A percentile compares a stretch with the other conserved stretches of the same genome.
Evolutionary conservation across 2,329 filamentous ascomycete genomes (phyloP).

Genomic region (Leptographium procerum): DNA sequence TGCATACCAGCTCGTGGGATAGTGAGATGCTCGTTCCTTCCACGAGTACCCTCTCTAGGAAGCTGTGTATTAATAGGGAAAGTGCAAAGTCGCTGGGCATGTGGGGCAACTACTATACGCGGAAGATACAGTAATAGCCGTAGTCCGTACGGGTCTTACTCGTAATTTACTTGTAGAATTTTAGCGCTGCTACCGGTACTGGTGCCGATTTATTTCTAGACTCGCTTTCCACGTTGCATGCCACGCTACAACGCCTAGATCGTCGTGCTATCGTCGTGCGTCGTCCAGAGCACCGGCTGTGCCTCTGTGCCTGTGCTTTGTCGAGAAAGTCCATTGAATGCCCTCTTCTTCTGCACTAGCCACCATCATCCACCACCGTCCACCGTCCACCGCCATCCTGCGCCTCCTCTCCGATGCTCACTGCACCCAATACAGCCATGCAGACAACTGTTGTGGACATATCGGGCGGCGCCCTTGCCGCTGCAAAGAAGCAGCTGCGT

Average conservation of each 20-base stretch:
- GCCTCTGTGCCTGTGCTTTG: not conserved
- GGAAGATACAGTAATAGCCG: too few relatives aligned
- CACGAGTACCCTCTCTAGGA: too few relatives aligned
- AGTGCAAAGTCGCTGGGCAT: not conserved
- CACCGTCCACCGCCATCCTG: not conserved
- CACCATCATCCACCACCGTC: not conserved
- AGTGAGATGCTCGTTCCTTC: too few relatives aligned
- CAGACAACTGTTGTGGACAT: not conserved
- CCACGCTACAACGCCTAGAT: not conserved
- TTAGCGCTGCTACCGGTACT: too few relatives aligned
- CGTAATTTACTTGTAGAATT: too few relatives aligned
- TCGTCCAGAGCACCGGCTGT: not conserved
- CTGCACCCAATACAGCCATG: not conserved
- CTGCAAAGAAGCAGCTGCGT: conserved; percentile 68
- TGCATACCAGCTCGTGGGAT: too few relatives aligned
- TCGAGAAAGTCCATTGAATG: too few relatives aligned
- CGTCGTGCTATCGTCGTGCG: not conserved
- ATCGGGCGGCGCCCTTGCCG: conserved; percentile 44
- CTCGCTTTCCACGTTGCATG: not conserved
- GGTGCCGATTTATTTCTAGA: too few relatives aligned
- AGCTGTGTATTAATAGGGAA: not conserved
- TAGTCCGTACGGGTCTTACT: too few relatives aligned
- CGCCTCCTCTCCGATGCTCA: not conserved
- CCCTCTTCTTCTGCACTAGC: not conserved
- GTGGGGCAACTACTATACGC: too few relatives aligned